These are phyloP conservation scores for Fusarium cicatricum DNA, from an alignment of 2,329 filamentous ascomycete genomes.

Conservation along the genomic window DNA sequence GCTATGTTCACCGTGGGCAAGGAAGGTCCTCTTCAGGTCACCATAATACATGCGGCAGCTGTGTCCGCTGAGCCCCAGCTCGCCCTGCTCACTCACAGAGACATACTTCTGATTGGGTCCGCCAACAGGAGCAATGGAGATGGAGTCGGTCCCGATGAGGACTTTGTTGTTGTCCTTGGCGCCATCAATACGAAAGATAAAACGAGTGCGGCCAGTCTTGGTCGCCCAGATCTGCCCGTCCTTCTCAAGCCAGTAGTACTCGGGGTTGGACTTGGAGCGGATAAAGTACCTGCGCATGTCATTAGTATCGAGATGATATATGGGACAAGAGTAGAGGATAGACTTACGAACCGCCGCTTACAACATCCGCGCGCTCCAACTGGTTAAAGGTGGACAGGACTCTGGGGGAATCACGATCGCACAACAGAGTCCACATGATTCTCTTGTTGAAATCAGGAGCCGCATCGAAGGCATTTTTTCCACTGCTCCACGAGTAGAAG, in stretches of 20 bases:
- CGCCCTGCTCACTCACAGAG: not conserved
- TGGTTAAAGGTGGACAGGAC: not conserved
- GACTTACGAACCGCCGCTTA: not conserved
- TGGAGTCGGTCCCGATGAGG: not conserved
- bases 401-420: not conserved
- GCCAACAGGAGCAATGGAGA: not conserved
- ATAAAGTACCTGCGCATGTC: not conserved
- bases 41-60: constrained; percentile 2
- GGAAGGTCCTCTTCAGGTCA: constrained; percentile 6
- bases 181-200: not conserved
- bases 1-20: not conserved
- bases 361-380: not conserved
- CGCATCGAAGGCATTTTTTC: too few species aligned
- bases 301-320: not conserved
- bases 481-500: too few species aligned
- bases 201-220: not conserved
- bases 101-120: not conserved
- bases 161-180: not conserved
- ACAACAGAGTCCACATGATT: not conserved
- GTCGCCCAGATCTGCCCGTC: not conserved
- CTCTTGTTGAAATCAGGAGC: not conserved
- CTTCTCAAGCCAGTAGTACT: constrained; percentile 7
- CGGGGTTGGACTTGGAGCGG: constrained; percentile 8
- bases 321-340: too few species aligned
- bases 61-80: constrained; percentile 1